Conservation (phyloP, 2,329 filamentous ascomycete species). For the Xylariaceae sp. region DNA sequence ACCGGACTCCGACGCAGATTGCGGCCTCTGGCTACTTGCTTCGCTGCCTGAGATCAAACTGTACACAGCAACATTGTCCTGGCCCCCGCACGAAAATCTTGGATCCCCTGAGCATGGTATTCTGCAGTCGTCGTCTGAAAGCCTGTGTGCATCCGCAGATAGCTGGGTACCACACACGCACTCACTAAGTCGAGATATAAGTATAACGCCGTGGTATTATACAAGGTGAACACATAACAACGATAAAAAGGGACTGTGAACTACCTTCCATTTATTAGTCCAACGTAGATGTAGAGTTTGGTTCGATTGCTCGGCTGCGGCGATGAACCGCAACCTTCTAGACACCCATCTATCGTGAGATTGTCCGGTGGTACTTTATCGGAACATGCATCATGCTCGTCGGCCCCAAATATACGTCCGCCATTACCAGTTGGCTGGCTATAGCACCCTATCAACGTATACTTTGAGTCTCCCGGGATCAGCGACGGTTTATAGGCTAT, state of each 20-base stretch:
- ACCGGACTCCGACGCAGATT: neutral
- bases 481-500: slow-evolving; percentile 37
- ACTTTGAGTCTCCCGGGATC: slow-evolving; percentile 29
- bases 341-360: slow-evolving; percentile 32
- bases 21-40: neutral
- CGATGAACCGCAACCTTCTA: slow-evolving; percentile 31
- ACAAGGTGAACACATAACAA: neutral
- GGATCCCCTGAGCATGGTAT: slow-evolving; percentile 32
- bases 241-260: neutral
- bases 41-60: slow-evolving; percentile 13
- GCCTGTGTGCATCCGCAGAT: slow-evolving; percentile 23
- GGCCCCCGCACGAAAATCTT: slow-evolving; percentile 34
- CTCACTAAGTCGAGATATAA: slow-evolving; percentile 25
- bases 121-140: slow-evolving; percentile 32
- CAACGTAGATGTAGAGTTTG: slow-evolving; percentile 29
- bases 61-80: slow-evolving; percentile 32
- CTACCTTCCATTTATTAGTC: slow-evolving; percentile 37
- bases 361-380: slow-evolving; percentile 23
- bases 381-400: slow-evolving; percentile 24
- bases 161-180: slow-evolving; percentile 34
- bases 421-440: slow-evolving; percentile 17
- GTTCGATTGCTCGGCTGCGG: slow-evolving; percentile 7
- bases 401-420: slow-evolving; percentile 31
- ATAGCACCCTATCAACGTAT: slow-evolving; percentile 37
- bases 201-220: neutral